These are phyloP conservation scores for Blastocladiella britannica DNA, from an alignment of 192 early-diverging fungal genomes.

Conservation along the genomic window DNA sequence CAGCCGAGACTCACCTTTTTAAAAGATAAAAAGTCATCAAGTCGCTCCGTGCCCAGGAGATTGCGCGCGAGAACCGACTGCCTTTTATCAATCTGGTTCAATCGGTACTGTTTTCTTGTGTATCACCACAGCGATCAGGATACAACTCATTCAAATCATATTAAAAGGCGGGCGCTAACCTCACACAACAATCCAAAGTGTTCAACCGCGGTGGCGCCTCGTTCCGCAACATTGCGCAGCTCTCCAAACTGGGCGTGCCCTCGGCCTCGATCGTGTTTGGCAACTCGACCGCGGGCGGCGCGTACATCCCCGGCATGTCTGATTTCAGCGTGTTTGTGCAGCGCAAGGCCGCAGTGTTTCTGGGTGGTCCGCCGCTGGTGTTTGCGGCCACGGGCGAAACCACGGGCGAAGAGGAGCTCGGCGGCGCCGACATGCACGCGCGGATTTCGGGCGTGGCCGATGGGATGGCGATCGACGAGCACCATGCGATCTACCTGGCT, in stretches of 20 bases:
- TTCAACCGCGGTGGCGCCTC: constrained; percentile 41
- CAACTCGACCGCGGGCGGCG: constrained; percentile 43
- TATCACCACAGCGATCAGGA: neutral
- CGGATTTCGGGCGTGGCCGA: constrained; percentile 39
- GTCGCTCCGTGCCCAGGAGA: constrained; percentile 26
- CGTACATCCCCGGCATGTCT: constrained; percentile 40
- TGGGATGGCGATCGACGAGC: constrained; percentile 36
- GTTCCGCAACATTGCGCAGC: constrained; percentile 32
- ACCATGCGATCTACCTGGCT: constrained; percentile 38
- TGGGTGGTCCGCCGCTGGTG: constrained; percentile 45
- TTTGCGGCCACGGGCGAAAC: constrained; percentile 48
- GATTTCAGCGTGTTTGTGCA: constrained; percentile 48
- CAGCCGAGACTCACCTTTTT: too few relatives aligned
- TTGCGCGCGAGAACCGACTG: constrained; percentile 32
- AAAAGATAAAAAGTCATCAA: too few relatives aligned
- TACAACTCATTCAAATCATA: neutral
- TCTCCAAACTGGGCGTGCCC: constrained; percentile 35
- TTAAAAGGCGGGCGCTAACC: constrained; percentile 34
- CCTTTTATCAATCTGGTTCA: constrained; percentile 34
- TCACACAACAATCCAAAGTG: constrained; percentile 40
- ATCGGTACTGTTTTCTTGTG: constrained; percentile 15
- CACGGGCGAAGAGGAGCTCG: constrained; percentile 36
- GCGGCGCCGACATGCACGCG: constrained; percentile 49
- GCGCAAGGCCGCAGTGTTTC: constrained; percentile 41
- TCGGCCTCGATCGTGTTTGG: constrained; percentile 43